phyloP scores from a whole-genome alignment of 176 grass and related monocot genomes.

The Eleusine coracana region DNA sequence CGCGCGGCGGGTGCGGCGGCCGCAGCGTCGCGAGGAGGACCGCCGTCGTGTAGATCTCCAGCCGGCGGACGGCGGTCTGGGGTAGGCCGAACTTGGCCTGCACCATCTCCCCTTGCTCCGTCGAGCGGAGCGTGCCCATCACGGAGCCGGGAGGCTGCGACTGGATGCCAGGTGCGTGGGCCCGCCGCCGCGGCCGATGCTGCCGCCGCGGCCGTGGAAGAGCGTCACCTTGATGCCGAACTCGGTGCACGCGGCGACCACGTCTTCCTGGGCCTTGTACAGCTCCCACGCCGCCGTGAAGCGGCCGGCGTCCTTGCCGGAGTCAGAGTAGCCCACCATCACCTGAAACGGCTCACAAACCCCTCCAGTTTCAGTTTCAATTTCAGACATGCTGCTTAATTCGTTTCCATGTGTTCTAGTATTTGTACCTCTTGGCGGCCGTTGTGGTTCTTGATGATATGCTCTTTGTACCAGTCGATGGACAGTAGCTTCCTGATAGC shows the following conservation, averaged over 20 bases:
- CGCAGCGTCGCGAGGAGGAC: constrained; percentile 77
- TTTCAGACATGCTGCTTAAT: neutral
- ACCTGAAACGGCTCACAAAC: constrained; percentile 47
- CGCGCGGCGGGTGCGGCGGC: constrained; percentile 73
- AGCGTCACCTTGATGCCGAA: constrained; percentile 94
- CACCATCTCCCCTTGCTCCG: constrained; percentile 99
- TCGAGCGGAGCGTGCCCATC: constrained; percentile 84
- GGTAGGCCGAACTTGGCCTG: constrained; percentile 92
- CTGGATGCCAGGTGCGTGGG: constrained; percentile 92
- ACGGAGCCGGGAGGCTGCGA: constrained; percentile 91
- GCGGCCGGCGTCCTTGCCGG: constrained; percentile 91
- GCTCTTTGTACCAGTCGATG: constrained; percentile 90
- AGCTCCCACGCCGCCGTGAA: constrained; percentile 95
- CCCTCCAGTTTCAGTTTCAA: neutral
- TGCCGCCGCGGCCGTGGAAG: constrained; percentile 93
- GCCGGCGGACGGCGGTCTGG: constrained; percentile 78
- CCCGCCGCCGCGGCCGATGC: constrained; percentile 89
- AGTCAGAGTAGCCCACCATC: constrained; percentile 98
- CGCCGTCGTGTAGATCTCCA: constrained; percentile 93
- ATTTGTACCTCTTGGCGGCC: constrained; percentile 81
- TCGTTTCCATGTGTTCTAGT: neutral
- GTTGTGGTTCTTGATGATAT: constrained; percentile 87
- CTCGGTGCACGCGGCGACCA: constrained; percentile 76
- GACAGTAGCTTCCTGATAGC: constrained; percentile 85
- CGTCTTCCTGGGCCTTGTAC: constrained; percentile 91